Percentiles rank a stretch among this genome's conserved stretches.
These are phyloP conservation scores for Candida albicans DNA, from an alignment of 1,139 yeast genomes.

Conservation along the genomic window DNA sequence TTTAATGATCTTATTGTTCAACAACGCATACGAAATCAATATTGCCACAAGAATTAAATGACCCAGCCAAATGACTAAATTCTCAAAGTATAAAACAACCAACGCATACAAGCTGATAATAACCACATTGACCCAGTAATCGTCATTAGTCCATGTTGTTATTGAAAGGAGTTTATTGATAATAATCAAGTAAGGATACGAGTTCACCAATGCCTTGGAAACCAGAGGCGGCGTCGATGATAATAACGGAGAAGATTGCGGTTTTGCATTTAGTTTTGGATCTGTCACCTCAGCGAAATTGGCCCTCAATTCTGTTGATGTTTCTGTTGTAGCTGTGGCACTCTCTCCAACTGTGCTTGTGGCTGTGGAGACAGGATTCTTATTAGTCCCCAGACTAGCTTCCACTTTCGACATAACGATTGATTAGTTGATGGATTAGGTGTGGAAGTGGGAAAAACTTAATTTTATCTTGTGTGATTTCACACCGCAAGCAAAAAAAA, in stretches of 20 bases:
- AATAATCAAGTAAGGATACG: constrained; percentile 80
- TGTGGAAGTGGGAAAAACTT: neutral
- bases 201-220: constrained; percentile 74
- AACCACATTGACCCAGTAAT: constrained; percentile 72
- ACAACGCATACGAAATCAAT: constrained; percentile 63
- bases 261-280: constrained; percentile 20
- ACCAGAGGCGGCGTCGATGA: constrained; percentile 90
- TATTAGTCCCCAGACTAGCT: neutral
- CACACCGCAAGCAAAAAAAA: neutral
- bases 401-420: constrained; percentile 7
- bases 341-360: constrained; percentile 1
- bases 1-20: constrained; percentile 49
- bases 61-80: constrained; percentile 72
- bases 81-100: constrained; percentile 70
- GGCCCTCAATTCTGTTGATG: constrained; percentile 13
- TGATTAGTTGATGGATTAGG: neutral
- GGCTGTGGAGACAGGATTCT: neutral
- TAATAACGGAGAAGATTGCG: constrained; percentile 63
- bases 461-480: neutral
- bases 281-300: constrained; percentile 11
- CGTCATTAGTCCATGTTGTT: constrained; percentile 90
- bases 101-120: constrained; percentile 58
- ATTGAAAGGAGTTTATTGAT: constrained; percentile 69
- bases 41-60: constrained; percentile 72
- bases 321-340: constrained; percentile 3